Percentiles rank a stretch among this genome's conserved stretches.
Evolutionary conservation across 1,139 yeast species (phyloP).

Genomic region (Taphrina deformans): DNA sequence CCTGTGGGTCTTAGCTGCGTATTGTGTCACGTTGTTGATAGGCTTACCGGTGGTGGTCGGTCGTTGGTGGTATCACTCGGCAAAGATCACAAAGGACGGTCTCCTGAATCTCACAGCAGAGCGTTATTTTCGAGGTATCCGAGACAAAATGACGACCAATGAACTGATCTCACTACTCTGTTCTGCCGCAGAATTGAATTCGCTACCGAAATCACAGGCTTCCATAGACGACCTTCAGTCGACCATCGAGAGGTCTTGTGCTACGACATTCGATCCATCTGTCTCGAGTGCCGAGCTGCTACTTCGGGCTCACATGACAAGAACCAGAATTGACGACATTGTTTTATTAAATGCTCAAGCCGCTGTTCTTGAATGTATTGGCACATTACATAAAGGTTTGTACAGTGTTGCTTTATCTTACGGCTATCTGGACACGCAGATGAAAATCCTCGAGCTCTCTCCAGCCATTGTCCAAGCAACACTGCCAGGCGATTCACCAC

Average conservation of each 20-base stretch:
- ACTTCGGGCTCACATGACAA: constrained; percentile 19
- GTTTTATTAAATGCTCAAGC: constrained; percentile 49
- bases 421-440: constrained; percentile 66
- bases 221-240: background rate
- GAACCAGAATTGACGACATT: background rate
- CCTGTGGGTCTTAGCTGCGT: constrained; percentile 62
- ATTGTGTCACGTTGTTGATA: constrained; percentile 71
- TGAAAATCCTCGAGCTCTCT: constrained; percentile 64
- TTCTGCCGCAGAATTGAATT: constrained; percentile 61
- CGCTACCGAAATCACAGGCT: background rate
- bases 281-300: constrained; percentile 6
- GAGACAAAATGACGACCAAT: constrained; percentile 60
- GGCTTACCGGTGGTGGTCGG: constrained; percentile 73
- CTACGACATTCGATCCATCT: background rate
- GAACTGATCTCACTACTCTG: constrained; percentile 63
- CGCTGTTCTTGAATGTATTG: constrained; percentile 52
- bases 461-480: constrained; percentile 79
- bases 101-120: constrained; percentile 78
- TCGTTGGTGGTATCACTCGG: constrained; percentile 86
- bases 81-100: constrained; percentile 78
- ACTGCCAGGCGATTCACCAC: constrained; percentile 56
- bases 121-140: constrained; percentile 66
- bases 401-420: constrained; percentile 79
- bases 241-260: background rate
- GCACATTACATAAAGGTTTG: constrained; percentile 67